These are phyloP conservation scores for Trichoderma breve DNA, from an alignment of 2,329 filamentous ascomycete genomes.

Conservation along the genomic window DNA sequence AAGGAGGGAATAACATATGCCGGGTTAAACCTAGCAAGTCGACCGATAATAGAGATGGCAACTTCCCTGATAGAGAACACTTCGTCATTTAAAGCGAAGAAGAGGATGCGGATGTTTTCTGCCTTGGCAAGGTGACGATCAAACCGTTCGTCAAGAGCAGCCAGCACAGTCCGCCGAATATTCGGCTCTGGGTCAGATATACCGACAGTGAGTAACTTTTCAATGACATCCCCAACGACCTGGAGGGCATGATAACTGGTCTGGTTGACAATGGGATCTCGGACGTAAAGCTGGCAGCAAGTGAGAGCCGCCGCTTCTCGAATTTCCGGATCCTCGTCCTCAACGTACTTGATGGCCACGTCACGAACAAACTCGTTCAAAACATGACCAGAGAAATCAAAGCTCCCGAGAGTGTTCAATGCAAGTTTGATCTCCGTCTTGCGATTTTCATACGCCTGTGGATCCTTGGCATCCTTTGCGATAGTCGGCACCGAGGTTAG, in stretches of 20 bases:
- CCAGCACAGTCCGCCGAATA: constrained; percentile 84
- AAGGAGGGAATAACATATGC: constrained; percentile 96
- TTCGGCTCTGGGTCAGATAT: constrained; percentile 88
- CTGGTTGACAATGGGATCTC: constrained; percentile 96
- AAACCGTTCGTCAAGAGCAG: constrained; percentile 88
- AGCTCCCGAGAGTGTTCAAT: constrained; percentile 93
- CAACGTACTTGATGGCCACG: constrained; percentile 96
- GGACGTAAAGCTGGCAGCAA: constrained; percentile 95
- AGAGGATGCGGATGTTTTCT: constrained; percentile 93
- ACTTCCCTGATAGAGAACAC: constrained; percentile 90
- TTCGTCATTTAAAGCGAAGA: constrained; percentile 94
- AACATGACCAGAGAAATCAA: constrained; percentile 89
- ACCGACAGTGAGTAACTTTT: constrained; percentile 90
- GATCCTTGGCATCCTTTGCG: constrained; percentile 82
- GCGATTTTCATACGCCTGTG: constrained; percentile 72
- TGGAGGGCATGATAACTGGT: constrained; percentile 96
- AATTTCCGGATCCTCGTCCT: constrained; percentile 91
- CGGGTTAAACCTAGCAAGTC: constrained; percentile 85
- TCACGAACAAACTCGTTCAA: constrained; percentile 98
- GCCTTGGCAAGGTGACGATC: constrained; percentile 96
- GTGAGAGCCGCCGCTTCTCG: constrained; percentile 92
- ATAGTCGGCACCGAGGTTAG: constrained; percentile 78
- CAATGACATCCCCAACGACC: constrained; percentile 96
- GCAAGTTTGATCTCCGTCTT: constrained; percentile 90
- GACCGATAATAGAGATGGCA: constrained; percentile 92